These are phyloP conservation scores for Aphanomyces stellatus DNA, from an alignment of 352 stramenopile genomes.

Conservation along the genomic window DNA sequence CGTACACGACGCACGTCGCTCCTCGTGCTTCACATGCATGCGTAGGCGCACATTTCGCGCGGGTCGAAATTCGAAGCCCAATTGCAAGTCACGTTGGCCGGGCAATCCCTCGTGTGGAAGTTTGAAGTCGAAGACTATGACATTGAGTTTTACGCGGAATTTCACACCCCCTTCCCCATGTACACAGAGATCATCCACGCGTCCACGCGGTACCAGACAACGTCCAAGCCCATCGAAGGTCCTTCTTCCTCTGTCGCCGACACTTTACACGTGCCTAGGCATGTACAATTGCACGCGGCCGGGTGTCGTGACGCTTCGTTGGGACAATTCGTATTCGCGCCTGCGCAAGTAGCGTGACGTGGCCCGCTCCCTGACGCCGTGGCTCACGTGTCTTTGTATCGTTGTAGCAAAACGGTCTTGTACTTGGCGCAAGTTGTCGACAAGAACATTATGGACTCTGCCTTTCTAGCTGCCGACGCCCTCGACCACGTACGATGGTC, in stretches of 20 bases:
- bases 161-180: conserved; percentile 22
- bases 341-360: conserved; percentile 38
- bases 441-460: conserved; percentile 61
- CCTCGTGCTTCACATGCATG: not conserved
- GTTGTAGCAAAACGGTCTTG: conserved; percentile 54
- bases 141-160: conserved; percentile 66
- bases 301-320: conserved; percentile 51
- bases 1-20: conserved; percentile 21
- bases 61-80: conserved; percentile 50
- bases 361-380: no score
- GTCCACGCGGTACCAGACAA: conserved; percentile 31
- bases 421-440: conserved; percentile 69
- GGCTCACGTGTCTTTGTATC: not conserved
- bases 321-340: conserved; percentile 79
- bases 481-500: conserved; percentile 36
- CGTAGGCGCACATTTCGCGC: conserved; percentile 22
- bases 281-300: conserved; percentile 48
- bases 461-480: conserved; percentile 52
- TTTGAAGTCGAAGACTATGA: conserved; percentile 78
- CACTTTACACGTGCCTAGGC: not conserved
- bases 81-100: conserved; percentile 31
- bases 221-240: conserved; percentile 40
- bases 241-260: not conserved
- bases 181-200: conserved; percentile 47
- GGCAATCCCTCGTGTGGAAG: conserved; percentile 72